Evolutionary conservation across 1,284 basidiomycete genomes (phyloP).

Genomic region (Ceratobasidium papillatum): DNA sequence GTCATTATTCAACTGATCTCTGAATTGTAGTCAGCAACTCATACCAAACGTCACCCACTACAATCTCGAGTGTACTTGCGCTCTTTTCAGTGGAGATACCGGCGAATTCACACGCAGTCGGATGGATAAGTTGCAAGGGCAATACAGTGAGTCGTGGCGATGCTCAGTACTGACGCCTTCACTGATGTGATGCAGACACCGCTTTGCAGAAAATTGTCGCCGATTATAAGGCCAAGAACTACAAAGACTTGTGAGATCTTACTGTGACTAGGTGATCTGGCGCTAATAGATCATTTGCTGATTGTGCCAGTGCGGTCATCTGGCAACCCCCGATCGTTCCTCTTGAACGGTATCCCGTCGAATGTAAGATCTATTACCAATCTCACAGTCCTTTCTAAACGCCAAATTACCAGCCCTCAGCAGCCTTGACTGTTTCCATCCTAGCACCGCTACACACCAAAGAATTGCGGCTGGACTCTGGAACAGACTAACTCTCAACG

Average conservation of each 20-base stretch:
- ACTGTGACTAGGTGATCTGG: too few species aligned
- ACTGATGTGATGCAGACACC: slow-evolving; percentile 44
- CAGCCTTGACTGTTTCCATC: slow-evolving; percentile 55
- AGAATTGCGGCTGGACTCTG: slow-evolving; percentile 53
- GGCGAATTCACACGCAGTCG: slow-evolving; percentile 51
- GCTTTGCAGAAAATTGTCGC: slow-evolving; percentile 50
- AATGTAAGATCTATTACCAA: slow-evolving; percentile 39
- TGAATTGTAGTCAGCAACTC: slow-evolving; percentile 45
- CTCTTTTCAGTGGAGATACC: slow-evolving; percentile 50
- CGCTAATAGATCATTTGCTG: slow-evolving; percentile 46
- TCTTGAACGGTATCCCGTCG: slow-evolving; percentile 51
- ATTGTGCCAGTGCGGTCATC: slow-evolving; percentile 37
- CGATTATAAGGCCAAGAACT: slow-evolving; percentile 50
- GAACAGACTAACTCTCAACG: slow-evolving; percentile 51
- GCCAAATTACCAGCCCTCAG: slow-evolving; percentile 47
- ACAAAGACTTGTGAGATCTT: slow-evolving; percentile 50
- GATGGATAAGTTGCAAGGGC: slow-evolving; percentile 52
- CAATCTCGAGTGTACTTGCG: slow-evolving; percentile 52
- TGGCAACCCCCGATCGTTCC: slow-evolving; percentile 54
- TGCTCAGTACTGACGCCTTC: not conserved
- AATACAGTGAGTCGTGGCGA: slow-evolving; percentile 46
- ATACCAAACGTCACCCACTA: slow-evolving; percentile 48
- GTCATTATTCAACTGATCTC: not conserved
- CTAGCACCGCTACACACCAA: slow-evolving; percentile 51
- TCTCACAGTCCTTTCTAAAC: not conserved